These are phyloP conservation scores for Solanum dulcamara DNA, from an alignment of 257 asterid species.

Conservation along the genomic window DNA sequence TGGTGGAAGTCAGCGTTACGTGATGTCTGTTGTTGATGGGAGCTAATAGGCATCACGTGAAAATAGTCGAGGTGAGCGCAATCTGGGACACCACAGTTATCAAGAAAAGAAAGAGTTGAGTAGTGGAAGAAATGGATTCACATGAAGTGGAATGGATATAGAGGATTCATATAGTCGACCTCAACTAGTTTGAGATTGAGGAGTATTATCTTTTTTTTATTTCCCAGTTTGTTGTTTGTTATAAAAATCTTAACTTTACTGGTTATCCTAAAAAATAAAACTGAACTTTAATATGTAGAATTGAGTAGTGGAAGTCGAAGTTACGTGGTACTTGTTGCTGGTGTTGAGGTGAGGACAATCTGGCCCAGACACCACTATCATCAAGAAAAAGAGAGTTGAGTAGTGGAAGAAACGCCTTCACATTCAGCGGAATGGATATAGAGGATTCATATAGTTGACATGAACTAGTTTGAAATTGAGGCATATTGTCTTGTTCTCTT, in stretches of 20 bases:
- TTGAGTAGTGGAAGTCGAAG: neutral
- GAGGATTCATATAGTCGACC: neutral
- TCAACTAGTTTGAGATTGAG: neutral
- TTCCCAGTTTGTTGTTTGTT: neutral
- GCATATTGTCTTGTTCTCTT: neutral
- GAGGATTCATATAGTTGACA: neutral
- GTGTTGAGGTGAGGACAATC: too few relatives aligned
- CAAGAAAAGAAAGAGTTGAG: neutral
- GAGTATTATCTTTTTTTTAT: neutral
- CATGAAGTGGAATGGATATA: neutral
- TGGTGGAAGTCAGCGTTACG: neutral
- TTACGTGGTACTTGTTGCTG: too few relatives aligned
- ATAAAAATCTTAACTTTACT: neutral
- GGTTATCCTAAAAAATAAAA: too few relatives aligned
- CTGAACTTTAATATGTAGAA: neutral
- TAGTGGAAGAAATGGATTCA: neutral
- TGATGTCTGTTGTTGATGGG: neutral
- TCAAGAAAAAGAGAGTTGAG: too few relatives aligned
- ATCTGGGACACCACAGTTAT: neutral
- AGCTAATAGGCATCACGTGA: neutral
- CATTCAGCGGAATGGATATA: neutral
- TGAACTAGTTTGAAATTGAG: neutral
- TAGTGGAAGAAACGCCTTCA: neutral
- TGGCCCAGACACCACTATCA: too few relatives aligned
- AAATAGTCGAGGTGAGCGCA: neutral